A percentile compares a stretch with the other conserved stretches of the same genome.
These are phyloP conservation scores for Aspergillus sp. DNA, from an alignment of 2,329 filamentous ascomycete genomes.

Conservation along the genomic window DNA sequence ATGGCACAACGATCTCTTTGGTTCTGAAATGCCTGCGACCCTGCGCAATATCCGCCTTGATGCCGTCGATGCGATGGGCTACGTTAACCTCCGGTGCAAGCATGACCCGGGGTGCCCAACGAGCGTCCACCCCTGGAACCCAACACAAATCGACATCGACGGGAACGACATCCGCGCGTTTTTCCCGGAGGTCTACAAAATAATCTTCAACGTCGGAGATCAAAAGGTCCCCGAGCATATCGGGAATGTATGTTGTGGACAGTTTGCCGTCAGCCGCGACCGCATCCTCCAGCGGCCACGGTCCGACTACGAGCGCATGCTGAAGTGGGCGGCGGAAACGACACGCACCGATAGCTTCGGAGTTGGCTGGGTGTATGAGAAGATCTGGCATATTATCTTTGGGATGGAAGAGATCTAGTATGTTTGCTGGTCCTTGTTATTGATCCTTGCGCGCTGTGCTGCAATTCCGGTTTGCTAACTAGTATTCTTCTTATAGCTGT, in stretches of 20 bases:
- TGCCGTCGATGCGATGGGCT: conserved; percentile 39
- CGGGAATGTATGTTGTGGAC: conserved; percentile 35
- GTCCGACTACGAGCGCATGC: conserved; percentile 33
- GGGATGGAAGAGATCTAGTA: conserved; percentile 29
- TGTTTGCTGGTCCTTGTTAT: conserved; percentile 3
- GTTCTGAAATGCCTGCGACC: conserved; percentile 25
- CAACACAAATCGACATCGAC: conserved; percentile 22
- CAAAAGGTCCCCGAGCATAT: conserved; percentile 27
- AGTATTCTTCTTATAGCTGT: conserved; percentile 19
- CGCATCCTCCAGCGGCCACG: conserved; percentile 28
- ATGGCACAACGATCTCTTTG: conserved; percentile 58
- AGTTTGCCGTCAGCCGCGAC: conserved; percentile 35
- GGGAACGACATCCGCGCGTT: conserved; percentile 25
- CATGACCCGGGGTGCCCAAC: conserved; percentile 39
- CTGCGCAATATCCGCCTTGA: conserved; percentile 35
- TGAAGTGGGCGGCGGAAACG: conserved; percentile 33
- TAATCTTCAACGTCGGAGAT: conserved; percentile 24
- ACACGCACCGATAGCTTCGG: conserved; percentile 30
- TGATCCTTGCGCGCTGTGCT: background rate
- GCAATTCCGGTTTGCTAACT: background rate
- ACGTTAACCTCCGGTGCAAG: conserved; percentile 42
- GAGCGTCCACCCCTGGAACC: conserved; percentile 33
- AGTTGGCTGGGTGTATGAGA: conserved; percentile 33
- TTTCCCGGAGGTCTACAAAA: conserved; percentile 27
- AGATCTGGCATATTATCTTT: conserved; percentile 37